Conservation (phyloP, 192 early-diverging fungal genomes). For the Martensiomyces pterosporus region DNA sequence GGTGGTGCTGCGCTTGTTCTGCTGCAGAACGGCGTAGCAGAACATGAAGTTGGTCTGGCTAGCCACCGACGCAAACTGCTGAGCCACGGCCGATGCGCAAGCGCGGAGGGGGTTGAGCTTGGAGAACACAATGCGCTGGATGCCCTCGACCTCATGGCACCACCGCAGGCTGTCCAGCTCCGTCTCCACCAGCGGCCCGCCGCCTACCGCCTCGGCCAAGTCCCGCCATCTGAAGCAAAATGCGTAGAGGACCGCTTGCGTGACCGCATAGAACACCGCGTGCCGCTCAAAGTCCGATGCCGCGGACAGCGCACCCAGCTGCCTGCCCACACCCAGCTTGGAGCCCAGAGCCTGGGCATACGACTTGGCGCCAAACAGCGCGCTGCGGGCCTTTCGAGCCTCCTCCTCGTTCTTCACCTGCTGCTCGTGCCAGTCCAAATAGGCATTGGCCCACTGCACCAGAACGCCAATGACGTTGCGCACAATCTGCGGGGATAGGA, state of each 20-base stretch:
- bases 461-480: slow-evolving; percentile 65
- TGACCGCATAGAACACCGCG: slow-evolving; percentile 79
- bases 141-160: slow-evolving; percentile 59
- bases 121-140: slow-evolving; percentile 73
- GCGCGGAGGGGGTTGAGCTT: slow-evolving; percentile 73
- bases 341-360: slow-evolving; percentile 1
- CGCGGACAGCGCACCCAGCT: neutral
- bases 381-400: neutral
- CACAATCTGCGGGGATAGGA: slow-evolving; percentile 60
- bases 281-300: slow-evolving; percentile 58
- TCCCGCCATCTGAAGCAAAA: slow-evolving; percentile 95
- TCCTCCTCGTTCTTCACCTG: slow-evolving; percentile 9
- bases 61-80: slow-evolving; percentile 81
- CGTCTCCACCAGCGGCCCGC: slow-evolving; percentile 21
- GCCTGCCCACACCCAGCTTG: too few species aligned
- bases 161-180: slow-evolving; percentile 48
- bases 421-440: slow-evolving; percentile 66
- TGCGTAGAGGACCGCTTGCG: slow-evolving; percentile 87
- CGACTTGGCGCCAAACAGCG: neutral
- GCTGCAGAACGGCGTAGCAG: slow-evolving; percentile 72
- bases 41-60: slow-evolving; percentile 82
- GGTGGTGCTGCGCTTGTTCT: slow-evolving; percentile 44
- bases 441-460: slow-evolving; percentile 60
- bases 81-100: slow-evolving; percentile 72
- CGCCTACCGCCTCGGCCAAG: slow-evolving; percentile 50